Conservation (phyloP, 192 early-diverging fungal genomes). For the Coemansia sp. region DNA sequence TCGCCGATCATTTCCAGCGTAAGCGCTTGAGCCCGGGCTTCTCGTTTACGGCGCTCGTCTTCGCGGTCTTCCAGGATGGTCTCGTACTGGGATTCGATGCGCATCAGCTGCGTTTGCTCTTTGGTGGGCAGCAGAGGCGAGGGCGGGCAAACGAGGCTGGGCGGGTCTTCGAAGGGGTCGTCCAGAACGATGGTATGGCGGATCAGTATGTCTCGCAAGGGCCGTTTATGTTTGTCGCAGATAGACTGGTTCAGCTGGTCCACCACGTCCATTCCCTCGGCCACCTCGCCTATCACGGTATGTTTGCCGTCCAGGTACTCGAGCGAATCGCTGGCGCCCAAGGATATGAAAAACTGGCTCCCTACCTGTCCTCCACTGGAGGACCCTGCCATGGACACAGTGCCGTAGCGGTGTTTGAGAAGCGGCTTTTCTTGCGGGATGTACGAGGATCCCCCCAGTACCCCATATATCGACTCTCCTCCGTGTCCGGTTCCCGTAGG, state of each 20-base stretch:
- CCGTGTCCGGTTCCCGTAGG: slow-evolving; percentile 91
- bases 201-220: slow-evolving; percentile 82
- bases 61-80: slow-evolving; percentile 58
- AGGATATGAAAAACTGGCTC: slow-evolving; percentile 64
- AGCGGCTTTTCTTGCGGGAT: slow-evolving; percentile 68
- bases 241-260: slow-evolving; percentile 72
- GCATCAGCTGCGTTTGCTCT: slow-evolving; percentile 65
- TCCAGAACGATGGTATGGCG: slow-evolving; percentile 89
- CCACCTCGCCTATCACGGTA: slow-evolving; percentile 87
- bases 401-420: slow-evolving; percentile 73
- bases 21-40: slow-evolving; percentile 80
- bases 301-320: slow-evolving; percentile 81
- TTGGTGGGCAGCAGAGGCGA: slow-evolving; percentile 71
- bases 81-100: slow-evolving; percentile 82
- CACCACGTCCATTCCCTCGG: slow-evolving; percentile 84
- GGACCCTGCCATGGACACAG: slow-evolving; percentile 85
- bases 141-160: slow-evolving; percentile 63
- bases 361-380: slow-evolving; percentile 50
- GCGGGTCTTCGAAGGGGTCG: slow-evolving; percentile 88
- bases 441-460: slow-evolving; percentile 56
- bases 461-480: slow-evolving; percentile 66
- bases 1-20: slow-evolving; percentile 98
- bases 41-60: slow-evolving; percentile 63
- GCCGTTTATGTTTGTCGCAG: slow-evolving; percentile 71
- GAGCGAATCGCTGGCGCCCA: slow-evolving; percentile 52